Conservation (phyloP, 192 early-diverging fungal genomes). For the Coemansia sp. region DNA sequence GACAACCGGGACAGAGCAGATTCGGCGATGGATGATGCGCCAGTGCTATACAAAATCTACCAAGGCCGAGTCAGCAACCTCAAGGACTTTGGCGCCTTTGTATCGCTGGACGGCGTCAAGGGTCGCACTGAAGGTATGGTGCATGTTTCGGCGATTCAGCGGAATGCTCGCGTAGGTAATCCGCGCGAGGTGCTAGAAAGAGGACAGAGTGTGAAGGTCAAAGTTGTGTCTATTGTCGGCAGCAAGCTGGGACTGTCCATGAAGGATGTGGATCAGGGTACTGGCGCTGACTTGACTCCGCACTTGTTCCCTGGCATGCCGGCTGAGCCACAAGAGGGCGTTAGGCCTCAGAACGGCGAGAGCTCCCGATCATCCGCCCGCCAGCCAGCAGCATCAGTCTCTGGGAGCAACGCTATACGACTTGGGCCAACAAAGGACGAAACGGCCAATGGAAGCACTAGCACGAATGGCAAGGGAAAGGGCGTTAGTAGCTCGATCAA, state of each 20-base stretch:
- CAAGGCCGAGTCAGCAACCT: constrained; percentile 76
- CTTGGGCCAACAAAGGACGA: constrained; percentile 19
- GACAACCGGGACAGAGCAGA: not conserved
- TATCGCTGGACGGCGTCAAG: constrained; percentile 75
- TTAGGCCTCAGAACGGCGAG: not conserved
- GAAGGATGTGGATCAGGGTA: constrained; percentile 95
- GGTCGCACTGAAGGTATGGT: constrained; percentile 86
- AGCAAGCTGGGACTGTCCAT: constrained; percentile 83
- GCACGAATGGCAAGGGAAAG: not conserved
- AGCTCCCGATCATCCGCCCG: not conserved
- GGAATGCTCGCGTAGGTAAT: constrained; percentile 68
- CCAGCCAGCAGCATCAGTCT: constrained; percentile 10
- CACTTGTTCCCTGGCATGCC: constrained; percentile 63
- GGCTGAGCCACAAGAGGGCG: not conserved
- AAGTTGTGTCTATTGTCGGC: constrained; percentile 89
- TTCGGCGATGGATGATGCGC: constrained; percentile 65
- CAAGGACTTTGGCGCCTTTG: constrained; percentile 94
- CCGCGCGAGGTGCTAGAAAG: constrained; percentile 86
- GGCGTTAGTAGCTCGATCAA: constrained; percentile 57
- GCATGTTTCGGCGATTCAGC: constrained; percentile 72
- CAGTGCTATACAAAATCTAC: constrained; percentile 93
- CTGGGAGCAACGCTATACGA: constrained; percentile 34
- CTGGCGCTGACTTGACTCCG: constrained; percentile 86
- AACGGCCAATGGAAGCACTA: not conserved
- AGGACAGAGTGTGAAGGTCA: constrained; percentile 85